These are phyloP conservation scores for Mesembryanthemum crystallinum DNA, from an alignment of 148 eudicot genomes.

Conservation along the genomic window DNA sequence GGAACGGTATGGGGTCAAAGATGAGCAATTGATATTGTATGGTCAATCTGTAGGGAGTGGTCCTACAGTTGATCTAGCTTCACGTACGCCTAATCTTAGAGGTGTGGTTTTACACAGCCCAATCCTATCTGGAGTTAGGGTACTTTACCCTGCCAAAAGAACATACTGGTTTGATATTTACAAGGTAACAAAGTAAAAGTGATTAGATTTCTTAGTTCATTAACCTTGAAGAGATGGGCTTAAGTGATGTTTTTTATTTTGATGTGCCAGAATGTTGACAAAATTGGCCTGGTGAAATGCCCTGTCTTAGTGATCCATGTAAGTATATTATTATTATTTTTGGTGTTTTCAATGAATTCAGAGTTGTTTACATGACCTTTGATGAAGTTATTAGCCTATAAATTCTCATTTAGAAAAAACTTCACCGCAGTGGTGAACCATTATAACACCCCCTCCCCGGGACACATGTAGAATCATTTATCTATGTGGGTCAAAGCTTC, in stretches of 20 bases:
- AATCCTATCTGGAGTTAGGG: slow-evolving; percentile 82
- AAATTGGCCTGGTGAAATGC: slow-evolving; percentile 71
- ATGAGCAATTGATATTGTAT: slow-evolving; percentile 76
- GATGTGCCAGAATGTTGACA: slow-evolving; percentile 73
- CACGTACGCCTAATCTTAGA: slow-evolving; percentile 74
- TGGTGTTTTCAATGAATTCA: background rate
- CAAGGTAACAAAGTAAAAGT: slow-evolving; percentile 53
- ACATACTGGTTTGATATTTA: slow-evolving; percentile 92
- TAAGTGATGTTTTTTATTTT: slow-evolving; percentile 8
- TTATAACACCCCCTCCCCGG: background rate
- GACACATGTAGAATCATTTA: background rate
- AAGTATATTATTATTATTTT: slow-evolving; percentile 31
- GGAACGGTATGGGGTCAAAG: slow-evolving; percentile 79
- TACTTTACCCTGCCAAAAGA: slow-evolving; percentile 76
- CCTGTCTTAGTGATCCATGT: slow-evolving; percentile 91
- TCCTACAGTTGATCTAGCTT: slow-evolving; percentile 88
- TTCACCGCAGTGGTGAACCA: background rate
- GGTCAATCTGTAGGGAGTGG: slow-evolving; percentile 98
- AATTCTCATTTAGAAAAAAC: background rate
- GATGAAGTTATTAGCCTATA: background rate
- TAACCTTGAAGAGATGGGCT: background rate
- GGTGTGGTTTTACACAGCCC: slow-evolving; percentile 96
- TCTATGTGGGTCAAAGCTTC: background rate
- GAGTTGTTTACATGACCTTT: background rate
- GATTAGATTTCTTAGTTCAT: background rate